Percentiles rank a stretch among this genome's conserved stretches.
Conservation (phyloP, 2,329 filamentous ascomycete genomes). For the Rutstroemia sp. region DNA sequence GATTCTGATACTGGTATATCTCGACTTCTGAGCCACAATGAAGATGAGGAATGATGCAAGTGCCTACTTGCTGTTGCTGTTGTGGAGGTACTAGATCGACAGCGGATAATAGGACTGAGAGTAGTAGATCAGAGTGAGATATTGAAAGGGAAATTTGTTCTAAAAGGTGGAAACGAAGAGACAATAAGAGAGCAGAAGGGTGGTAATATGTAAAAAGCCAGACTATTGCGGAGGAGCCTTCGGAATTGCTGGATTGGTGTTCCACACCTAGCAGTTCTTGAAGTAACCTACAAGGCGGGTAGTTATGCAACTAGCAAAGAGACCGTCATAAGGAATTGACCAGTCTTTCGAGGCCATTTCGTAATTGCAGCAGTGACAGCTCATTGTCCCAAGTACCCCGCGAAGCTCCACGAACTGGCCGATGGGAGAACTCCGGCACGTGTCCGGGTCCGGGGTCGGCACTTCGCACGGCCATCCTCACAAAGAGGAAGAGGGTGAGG, state of each 20-base stretch:
- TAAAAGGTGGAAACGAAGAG: too few relatives aligned
- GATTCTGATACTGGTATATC: not conserved
- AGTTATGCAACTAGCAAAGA: not conserved
- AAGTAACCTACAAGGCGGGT: not conserved
- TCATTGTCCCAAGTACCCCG: conserved; percentile 1
- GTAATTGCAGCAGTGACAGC: conserved; percentile 1
- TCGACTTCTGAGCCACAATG: not conserved
- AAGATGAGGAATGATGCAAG: not conserved
- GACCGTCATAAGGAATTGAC: not conserved
- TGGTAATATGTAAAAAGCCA: not conserved
- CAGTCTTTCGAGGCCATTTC: not conserved
- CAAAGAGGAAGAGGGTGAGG: too few relatives aligned
- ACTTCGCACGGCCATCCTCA: too few relatives aligned
- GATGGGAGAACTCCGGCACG: not conserved
- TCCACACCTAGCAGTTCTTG: not conserved
- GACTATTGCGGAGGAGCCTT: not conserved
- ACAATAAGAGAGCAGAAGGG: too few relatives aligned
- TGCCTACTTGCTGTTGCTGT: not conserved
- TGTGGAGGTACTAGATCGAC: not conserved
- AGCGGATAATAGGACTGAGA: too few relatives aligned
- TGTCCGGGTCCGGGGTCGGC: conserved; percentile 4
- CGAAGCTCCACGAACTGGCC: not conserved
- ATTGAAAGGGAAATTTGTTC: too few relatives aligned
- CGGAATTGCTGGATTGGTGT: not conserved
- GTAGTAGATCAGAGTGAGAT: too few relatives aligned